Conservation (phyloP, 257 asterid species). For the Solanum sparsipilum region DNA sequence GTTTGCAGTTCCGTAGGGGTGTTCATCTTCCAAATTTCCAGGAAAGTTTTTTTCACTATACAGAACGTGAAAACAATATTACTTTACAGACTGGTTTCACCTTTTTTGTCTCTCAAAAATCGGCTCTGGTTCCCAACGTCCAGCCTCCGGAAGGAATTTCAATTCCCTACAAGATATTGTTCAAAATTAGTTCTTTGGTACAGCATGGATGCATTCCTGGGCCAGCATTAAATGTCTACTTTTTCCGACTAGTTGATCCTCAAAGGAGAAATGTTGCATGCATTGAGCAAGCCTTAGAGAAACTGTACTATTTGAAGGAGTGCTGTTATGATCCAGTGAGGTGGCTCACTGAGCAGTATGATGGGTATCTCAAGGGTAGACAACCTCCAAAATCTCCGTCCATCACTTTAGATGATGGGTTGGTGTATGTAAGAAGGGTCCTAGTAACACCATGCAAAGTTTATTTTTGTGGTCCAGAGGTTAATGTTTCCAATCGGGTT, state of each 20-base stretch:
- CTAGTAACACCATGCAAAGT: constrained; percentile 80
- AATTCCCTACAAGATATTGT: constrained; percentile 53
- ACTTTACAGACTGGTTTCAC: constrained; percentile 28
- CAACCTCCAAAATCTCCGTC: constrained; percentile 54
- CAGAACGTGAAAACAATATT: constrained; percentile 33
- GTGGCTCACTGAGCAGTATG: constrained; percentile 56
- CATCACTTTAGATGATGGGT: constrained; percentile 51
- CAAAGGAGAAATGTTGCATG: constrained; percentile 2
- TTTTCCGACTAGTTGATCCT: constrained; percentile 52
- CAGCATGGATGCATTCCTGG: constrained; percentile 85
- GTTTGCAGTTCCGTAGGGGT: constrained; percentile 48
- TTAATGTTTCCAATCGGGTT: constrained; percentile 74
- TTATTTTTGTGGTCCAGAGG: constrained; percentile 77
- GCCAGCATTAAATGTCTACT: constrained; percentile 36
- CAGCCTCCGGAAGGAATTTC: constrained; percentile 29
- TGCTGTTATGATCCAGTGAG: constrained; percentile 75
- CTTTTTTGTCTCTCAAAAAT: constrained; percentile 16
- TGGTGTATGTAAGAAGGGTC: constrained; percentile 74
- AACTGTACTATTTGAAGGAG: constrained; percentile 41
- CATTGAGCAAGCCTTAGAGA: constrained; percentile 68
- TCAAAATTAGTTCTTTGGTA: constrained; percentile 56
- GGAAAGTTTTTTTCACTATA: constrained; percentile 40
- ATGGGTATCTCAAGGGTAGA: constrained; percentile 16
- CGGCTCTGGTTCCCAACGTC: constrained; percentile 59
- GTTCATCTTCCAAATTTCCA: constrained; percentile 52